Evolutionary conservation across 2,329 filamentous ascomycete genomes (phyloP), one percentile per base, ranked within the genome.

Genomic region (Aspergillus sp.): DNA sequence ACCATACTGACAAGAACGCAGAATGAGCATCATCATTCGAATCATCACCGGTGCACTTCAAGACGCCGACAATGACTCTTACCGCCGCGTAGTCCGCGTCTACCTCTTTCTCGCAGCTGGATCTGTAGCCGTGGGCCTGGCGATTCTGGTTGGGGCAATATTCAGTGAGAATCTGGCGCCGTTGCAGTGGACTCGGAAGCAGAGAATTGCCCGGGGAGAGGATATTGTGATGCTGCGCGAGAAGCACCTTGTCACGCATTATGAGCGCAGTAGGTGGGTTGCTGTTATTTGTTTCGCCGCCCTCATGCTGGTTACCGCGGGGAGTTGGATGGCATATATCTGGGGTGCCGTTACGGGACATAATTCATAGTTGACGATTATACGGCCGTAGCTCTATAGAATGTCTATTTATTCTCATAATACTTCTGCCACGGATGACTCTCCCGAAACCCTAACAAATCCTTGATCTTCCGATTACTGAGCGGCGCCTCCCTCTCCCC

Each of bases 21-120:
- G 74, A 25, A 82, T 82, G 77, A 81, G 72, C 49, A 81, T 83
- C 49, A 78, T 83, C 45, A 68, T 83, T 1, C 70, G 78, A 0
- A 74, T 83, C 39, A 66, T 82, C 17, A 75, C 78, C 0, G 80
- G 80, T 1, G 76, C 75, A 0, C 73, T 84, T 0, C 81, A 84
- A 53, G 81, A 84, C 47, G 67, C 67, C 3, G 78, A 82, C 45
- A 57, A 79, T 45, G 71, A 82, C 51, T 77, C 73, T 1, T 84
- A 84, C 52, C 65, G 75, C 43, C 71, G 72, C 1, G 80, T 81
- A 0, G 73, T 79, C 0, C 69, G 79, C 1, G 69, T 82, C 0
- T 84, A 83, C 43, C 74, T 80, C 0, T 68, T 77, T 20, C 70
- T 82, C 1, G 74, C 78, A 0, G 72, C 71, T 0, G 69, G 67